A percentile compares a stretch with the other conserved stretches of the same genome.
phyloP scores from a whole-genome alignment of 129 eudicot species.

The Dittrichia graveolens region DNA sequence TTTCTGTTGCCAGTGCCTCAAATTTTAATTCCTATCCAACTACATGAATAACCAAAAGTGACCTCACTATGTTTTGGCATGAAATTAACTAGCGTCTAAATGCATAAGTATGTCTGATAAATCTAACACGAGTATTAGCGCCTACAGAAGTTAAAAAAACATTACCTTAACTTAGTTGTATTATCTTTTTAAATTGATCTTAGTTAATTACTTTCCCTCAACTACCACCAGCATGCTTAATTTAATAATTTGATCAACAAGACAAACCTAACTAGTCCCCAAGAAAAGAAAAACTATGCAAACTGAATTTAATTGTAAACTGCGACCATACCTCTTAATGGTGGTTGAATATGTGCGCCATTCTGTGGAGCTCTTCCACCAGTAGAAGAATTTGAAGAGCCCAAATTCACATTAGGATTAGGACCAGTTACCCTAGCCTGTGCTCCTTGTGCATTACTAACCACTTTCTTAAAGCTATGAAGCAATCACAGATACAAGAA shows the following conservation, averaged over 20 bases:
- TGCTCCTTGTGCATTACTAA: slow-evolving; percentile 63
- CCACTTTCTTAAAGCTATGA: slow-evolving; percentile 62
- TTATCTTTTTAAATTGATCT: not conserved
- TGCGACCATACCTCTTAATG: slow-evolving; percentile 49
- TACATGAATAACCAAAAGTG: not conserved
- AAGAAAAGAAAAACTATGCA: not conserved
- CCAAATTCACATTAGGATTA: slow-evolving; percentile 38
- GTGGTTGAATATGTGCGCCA: slow-evolving; percentile 63
- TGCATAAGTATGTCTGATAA: not conserved
- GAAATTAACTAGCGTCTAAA: not conserved
- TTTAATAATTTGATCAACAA: not conserved
- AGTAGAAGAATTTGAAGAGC: slow-evolving; percentile 36
- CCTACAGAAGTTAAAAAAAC: not conserved
- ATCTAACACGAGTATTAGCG: not conserved
- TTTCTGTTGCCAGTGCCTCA: not conserved
- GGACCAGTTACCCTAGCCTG: slow-evolving; percentile 44
- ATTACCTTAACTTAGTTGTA: not conserved
- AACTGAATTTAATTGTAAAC: not conserved
- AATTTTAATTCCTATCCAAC: not conserved
- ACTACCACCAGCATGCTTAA: not conserved
- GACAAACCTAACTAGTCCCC: not conserved
- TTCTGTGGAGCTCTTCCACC: slow-evolving; percentile 47
- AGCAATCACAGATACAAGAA: slow-evolving; percentile 11
- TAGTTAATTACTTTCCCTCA: not conserved
- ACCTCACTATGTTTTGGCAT: not conserved